Evolutionary conservation across 2,329 filamentous ascomycete genomes (phyloP).

Genomic region (Alternaria arborescens): DNA sequence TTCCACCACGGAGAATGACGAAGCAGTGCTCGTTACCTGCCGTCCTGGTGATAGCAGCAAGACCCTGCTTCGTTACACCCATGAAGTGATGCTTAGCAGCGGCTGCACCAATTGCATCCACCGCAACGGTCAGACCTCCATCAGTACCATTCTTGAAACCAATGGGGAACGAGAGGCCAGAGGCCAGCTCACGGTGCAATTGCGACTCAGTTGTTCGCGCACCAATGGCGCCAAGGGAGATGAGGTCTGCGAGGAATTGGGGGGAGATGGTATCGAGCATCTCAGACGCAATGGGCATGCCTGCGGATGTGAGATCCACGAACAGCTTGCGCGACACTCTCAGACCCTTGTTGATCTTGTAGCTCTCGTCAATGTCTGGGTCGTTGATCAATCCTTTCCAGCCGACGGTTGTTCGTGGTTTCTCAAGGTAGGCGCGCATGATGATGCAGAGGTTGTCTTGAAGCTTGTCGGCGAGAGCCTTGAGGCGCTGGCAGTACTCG

Average conservation of each 20-base stretch:
- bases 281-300: conserved; percentile 95
- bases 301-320: conserved; percentile 82
- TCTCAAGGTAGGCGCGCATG: conserved; percentile 99
- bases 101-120: conserved; percentile 88
- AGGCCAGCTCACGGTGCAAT: conserved; percentile 93
- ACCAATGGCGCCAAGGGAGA: conserved; percentile 94
- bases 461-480: conserved; percentile 79
- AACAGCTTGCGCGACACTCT: conserved; percentile 93
- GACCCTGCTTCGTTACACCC: conserved; percentile 96
- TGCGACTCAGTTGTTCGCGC: conserved; percentile 97
- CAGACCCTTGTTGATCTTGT: conserved; percentile 98
- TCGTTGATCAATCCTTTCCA: conserved; percentile 99
- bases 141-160: conserved; percentile 99
- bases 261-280: conserved; percentile 99
- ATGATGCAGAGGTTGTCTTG: conserved; percentile 86
- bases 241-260: conserved; percentile 95
- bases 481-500: conserved; percentile 85
- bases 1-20: conserved; percentile 92
- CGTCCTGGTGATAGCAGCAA: conserved; percentile 93
- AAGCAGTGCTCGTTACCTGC: conserved; percentile 97
- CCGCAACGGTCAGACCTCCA: conserved; percentile 86
- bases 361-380: conserved; percentile 95
- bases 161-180: conserved; percentile 94
- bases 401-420: conserved; percentile 95
- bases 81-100: conserved; percentile 94